These are phyloP conservation scores for Diplotaxis tenuifolia DNA, from an alignment of 345 rosid genomes.

Conservation along the genomic window DNA sequence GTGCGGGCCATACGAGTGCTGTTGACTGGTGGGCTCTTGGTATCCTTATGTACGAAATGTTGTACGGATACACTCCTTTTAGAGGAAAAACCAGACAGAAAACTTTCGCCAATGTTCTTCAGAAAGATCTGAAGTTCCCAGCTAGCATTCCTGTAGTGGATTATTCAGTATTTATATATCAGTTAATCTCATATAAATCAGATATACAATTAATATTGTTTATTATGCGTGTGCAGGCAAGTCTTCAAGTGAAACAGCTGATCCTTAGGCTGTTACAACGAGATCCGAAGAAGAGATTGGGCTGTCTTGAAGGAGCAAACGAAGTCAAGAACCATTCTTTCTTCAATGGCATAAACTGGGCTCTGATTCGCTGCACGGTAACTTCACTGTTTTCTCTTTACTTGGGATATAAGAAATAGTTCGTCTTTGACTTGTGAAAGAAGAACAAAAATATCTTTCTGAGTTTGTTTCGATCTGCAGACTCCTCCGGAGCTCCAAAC, in stretches of 20 bases:
- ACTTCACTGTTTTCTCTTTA: constrained; percentile 8
- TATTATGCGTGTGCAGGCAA: constrained; percentile 49
- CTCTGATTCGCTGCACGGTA: constrained; percentile 89
- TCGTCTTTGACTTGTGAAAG: background rate
- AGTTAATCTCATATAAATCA: background rate
- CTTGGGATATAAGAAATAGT: background rate
- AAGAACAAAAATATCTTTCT: background rate
- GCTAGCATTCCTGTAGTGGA: constrained; percentile 56
- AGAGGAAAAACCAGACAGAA: constrained; percentile 94
- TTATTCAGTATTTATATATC: constrained; percentile 3
- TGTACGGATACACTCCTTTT: constrained; percentile 95
- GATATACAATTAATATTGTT: background rate
- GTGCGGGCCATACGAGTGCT: constrained; percentile 92
- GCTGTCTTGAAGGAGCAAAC: constrained; percentile 77
- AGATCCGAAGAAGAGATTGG: constrained; percentile 83
- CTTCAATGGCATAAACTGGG: constrained; percentile 83
- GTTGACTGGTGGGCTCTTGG: constrained; percentile 99
- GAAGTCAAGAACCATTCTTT: constrained; percentile 81
- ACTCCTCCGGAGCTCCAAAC: constrained; percentile 76
- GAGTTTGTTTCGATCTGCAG: constrained; percentile 40
- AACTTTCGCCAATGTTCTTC: constrained; percentile 86
- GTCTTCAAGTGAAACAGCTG: constrained; percentile 72
- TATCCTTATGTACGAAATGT: constrained; percentile 89
- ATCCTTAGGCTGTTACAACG: constrained; percentile 71
- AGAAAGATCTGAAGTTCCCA: constrained; percentile 83